Evolutionary conservation across 2,329 filamentous ascomycete genomes (phyloP), one percentile per base, ranked within the genome.

Genomic region (Alternaria hordeiaustralica): DNA sequence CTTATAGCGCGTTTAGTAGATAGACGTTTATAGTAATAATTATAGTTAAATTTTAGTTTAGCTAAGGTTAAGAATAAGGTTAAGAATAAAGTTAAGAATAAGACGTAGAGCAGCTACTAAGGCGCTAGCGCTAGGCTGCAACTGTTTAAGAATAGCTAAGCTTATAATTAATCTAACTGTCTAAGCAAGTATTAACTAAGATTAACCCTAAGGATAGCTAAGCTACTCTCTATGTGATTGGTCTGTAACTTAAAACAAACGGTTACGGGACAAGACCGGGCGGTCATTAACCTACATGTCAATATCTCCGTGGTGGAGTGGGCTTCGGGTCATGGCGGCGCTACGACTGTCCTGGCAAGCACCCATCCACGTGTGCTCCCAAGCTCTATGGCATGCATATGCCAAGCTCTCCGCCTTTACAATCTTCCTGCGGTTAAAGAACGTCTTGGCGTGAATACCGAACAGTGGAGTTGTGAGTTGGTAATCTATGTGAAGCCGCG

Each of bases 241-340:
- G 71, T 15, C 36, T 21, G 33, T 49, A 6, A 11, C 51, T 61
- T 71, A 69, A 75, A 73, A 75, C 71, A 41, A 53, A 45, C n/a
- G n/a, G 41, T 47, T 53, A 60, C 41, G 55, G 65, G 53, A 60
- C 54, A 65, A 63, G 69, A 49, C 65, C 55, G 69, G 67, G 50
- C 62, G 46, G 64, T 69, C 61, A 72, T 73, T 66, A 72, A 67
- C 50, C 60, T 64, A 66, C 53, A 70, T 62, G 60, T 66, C 67
- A 72, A 75, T 73, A 67, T 70, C 64, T 63, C 59, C 61, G 64
- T 60, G 51, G 62, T 67, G 67, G 69, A 63, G 67, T 62, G 60
- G 56, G 20, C 44, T 58, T 64, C 65, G 58, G 61, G 46, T 49
- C 33, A 53, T 59, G 59, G 50, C 30, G 41, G 44, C 60, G 57